Evolutionary conservation across 139 green algal species (phyloP), one percentile per base, ranked within the genome.

Genomic region (Zygnema cylindricum): DNA sequence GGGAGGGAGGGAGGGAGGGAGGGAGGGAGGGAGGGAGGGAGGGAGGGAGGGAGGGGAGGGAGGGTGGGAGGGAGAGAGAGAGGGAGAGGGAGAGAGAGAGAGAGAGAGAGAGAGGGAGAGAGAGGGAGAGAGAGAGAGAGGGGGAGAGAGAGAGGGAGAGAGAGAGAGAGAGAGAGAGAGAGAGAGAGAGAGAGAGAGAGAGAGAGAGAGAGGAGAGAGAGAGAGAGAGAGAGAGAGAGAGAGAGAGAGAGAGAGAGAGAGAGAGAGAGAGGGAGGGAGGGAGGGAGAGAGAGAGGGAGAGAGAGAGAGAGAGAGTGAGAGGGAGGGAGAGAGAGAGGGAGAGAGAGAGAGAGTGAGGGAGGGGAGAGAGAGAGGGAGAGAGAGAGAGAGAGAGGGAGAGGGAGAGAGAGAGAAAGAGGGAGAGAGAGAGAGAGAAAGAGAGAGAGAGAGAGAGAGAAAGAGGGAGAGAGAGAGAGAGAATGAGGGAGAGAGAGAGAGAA

Each of bases 361-460:
- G 75, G 32, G 22, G 76, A 54, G n/a, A 83, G 76, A 55, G 2
- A 54, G 32, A 11, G 22, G 0, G n/a, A 69, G 76, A 83, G 76
- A 33, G 1, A 36, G 0, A 54, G 0, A 82, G 76, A 69, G 25
- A 82, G 1, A 69, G n/a, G n/a, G n/a, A 11, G 3, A 49, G 75
- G 1, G 35, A 43, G 33, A 76, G 38, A 43, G 35, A 85, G 36
- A 79, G 38, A 79, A 11, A 79, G 36, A 79, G 38, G 43, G 36
- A 79, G 36, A 79, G 38, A 79, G 36, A 79, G 36, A 79, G 38
- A 79, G 36, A 79, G 36, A 79, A 11, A 79, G 35, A 79, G 36
- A 79, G 38, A 79, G 36, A 43, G 36, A 79, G 38, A 79, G 36
- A 43, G 36, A 79, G 38, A 79, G 36, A 79, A 11, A 79, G 38